Conservation (phyloP, 345 rosid genomes). For the Eucalyptus microcorys region DNA sequence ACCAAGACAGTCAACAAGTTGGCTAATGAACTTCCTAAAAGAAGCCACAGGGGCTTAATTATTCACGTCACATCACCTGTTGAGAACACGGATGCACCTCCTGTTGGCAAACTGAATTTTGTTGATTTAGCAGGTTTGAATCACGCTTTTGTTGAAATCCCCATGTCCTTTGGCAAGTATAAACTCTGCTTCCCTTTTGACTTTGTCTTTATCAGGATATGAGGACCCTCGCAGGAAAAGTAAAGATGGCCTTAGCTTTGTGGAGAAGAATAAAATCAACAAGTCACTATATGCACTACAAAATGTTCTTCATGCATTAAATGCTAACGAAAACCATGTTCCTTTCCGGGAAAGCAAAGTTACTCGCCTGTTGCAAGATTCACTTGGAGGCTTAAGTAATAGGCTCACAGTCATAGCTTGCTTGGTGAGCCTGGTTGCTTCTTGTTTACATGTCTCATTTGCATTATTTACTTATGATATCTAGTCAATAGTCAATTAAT, state of each 20-base stretch:
- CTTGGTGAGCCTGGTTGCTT: slow-evolving; percentile 31
- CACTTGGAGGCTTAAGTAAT: slow-evolving; percentile 34
- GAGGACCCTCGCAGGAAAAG: slow-evolving; percentile 46
- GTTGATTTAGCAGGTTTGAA: slow-evolving; percentile 60
- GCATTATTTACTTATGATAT: background rate
- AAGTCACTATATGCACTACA: slow-evolving; percentile 62
- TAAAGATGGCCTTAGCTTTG: slow-evolving; percentile 10
- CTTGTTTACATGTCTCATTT: background rate
- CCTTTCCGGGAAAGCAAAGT: slow-evolving; percentile 80
- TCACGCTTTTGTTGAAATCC: background rate
- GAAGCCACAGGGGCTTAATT: slow-evolving; percentile 51
- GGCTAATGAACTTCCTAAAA: slow-evolving; percentile 9
- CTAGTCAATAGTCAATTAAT: background rate
- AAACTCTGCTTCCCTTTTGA: background rate
- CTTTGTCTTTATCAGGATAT: slow-evolving; percentile 32
- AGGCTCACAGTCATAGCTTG: slow-evolving; percentile 48
- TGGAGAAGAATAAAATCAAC: slow-evolving; percentile 38
- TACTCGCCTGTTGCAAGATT: slow-evolving; percentile 61
- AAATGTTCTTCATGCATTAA: slow-evolving; percentile 57
- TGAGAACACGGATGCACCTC: background rate
- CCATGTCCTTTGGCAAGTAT: background rate
- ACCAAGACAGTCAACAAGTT: slow-evolving; percentile 15
- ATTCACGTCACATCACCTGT: slow-evolving; percentile 16
- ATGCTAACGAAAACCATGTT: slow-evolving; percentile 44
- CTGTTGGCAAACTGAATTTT: slow-evolving; percentile 52